These are phyloP conservation scores for Schwanniomyces polymorphus DNA, from an alignment of 805 yeast genomes.

Conservation along the genomic window DNA sequence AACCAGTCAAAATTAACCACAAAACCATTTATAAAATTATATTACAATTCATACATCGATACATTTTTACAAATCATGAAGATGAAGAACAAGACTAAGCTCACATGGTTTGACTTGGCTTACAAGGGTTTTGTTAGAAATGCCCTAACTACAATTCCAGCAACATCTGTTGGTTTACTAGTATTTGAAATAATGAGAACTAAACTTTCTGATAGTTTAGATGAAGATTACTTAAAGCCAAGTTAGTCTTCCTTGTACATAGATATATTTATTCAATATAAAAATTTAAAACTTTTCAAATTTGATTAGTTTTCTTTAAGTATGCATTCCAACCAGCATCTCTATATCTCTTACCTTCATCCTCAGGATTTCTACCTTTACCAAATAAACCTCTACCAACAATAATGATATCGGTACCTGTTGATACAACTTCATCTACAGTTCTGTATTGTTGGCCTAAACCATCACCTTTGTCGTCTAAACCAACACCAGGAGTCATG, in stretches of 20 bases:
- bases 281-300: not conserved
- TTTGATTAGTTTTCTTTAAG: conserved; percentile 34
- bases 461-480: conserved; percentile 94
- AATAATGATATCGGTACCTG: conserved; percentile 93
- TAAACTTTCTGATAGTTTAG: conserved; percentile 30
- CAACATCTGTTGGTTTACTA: conserved; percentile 82
- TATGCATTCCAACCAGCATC: conserved; percentile 97
- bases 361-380: conserved; percentile 87
- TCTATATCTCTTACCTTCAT: conserved; percentile 85
- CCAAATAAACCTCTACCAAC: conserved; percentile 98
- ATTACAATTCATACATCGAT: conserved; percentile 74
- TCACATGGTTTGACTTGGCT: conserved; percentile 62
- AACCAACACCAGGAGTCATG: conserved; percentile 98
- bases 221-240: conserved; percentile 16
- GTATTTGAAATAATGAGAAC: conserved; percentile 81
- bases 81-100: conserved; percentile 53
- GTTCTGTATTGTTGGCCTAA: conserved; percentile 97
- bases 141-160: conserved; percentile 77
- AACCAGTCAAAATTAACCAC: conserved; percentile 32
- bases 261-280: not conserved
- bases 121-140: conserved; percentile 78
- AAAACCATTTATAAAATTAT: conserved; percentile 47
- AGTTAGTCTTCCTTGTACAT: not conserved
- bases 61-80: conserved; percentile 63
- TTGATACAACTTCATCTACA: conserved; percentile 75